Conservation (phyloP, 2,329 filamentous ascomycete species). For the Dactylellina cionopaga region DNA sequence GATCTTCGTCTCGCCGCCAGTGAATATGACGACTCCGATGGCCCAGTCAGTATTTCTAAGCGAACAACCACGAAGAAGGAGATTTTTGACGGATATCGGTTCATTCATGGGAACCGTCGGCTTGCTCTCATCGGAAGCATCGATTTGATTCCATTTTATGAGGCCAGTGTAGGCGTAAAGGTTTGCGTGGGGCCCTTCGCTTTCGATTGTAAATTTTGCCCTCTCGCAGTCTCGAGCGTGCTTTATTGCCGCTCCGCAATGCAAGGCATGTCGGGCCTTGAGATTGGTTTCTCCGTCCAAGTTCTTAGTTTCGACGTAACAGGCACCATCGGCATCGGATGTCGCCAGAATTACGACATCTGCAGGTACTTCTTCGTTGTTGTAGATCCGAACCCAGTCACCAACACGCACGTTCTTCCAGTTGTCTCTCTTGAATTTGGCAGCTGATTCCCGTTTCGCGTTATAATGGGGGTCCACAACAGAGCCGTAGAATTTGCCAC, state of each 20-base stretch:
- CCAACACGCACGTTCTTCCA: slow-evolving; percentile 97
- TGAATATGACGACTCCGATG: slow-evolving; percentile 90
- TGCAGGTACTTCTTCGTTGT: slow-evolving; percentile 92
- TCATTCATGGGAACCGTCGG: slow-evolving; percentile 83
- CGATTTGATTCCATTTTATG: slow-evolving; percentile 82
- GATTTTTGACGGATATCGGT: slow-evolving; percentile 92
- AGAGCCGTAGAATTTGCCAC: slow-evolving; percentile 66
- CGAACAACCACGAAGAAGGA: slow-evolving; percentile 91
- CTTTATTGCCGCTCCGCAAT: slow-evolving; percentile 81
- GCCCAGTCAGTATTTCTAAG: slow-evolving; percentile 96
- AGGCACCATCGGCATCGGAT: slow-evolving; percentile 91
- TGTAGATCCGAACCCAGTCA: slow-evolving; percentile 95
- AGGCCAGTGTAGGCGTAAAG: slow-evolving; percentile 94
- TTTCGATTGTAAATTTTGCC: slow-evolving; percentile 86
- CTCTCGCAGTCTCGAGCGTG: slow-evolving; percentile 93
- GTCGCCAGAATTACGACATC: slow-evolving; percentile 93
- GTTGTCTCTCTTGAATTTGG: slow-evolving; percentile 87
- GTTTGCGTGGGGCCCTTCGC: slow-evolving; percentile 89
- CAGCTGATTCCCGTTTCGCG: slow-evolving; percentile 67
- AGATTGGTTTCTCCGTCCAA: slow-evolving; percentile 97
- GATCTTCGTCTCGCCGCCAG: slow-evolving; percentile 95
- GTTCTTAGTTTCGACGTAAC: slow-evolving; percentile 98
- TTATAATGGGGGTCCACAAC: slow-evolving; percentile 74
- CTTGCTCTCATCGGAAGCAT: slow-evolving; percentile 71
- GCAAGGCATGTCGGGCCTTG: slow-evolving; percentile 90